Percentiles rank a stretch among this genome's conserved stretches.
phyloP scores from a whole-genome alignment of 1,139 yeast species.

The Magnusiomyces paraingens region DNA sequence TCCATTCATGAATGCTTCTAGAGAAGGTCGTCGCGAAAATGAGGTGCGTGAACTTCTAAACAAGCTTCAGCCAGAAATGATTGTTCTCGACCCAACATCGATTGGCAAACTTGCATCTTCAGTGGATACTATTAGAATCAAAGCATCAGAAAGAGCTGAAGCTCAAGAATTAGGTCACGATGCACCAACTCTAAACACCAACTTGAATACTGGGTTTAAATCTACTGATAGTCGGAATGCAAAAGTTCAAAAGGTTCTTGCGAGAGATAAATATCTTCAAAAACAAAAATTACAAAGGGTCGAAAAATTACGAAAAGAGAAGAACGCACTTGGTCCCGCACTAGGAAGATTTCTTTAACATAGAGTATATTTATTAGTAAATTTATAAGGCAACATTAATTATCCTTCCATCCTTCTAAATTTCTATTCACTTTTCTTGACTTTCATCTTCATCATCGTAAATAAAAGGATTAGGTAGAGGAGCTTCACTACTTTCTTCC shows the following conservation, averaged over 20 bases:
- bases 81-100: constrained; percentile 78
- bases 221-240: background rate
- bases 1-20: constrained; percentile 75
- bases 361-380: constrained; percentile 3
- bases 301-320: constrained; percentile 18
- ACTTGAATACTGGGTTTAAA: background rate
- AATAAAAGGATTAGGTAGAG: constrained; percentile 80
- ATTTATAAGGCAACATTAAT: background rate
- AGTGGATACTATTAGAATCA: constrained; percentile 56
- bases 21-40: constrained; percentile 83
- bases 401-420: background rate
- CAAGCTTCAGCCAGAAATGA: constrained; percentile 89
- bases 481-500: constrained; percentile 59
- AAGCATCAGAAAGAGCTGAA: constrained; percentile 44
- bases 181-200: background rate
- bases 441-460: constrained; percentile 39
- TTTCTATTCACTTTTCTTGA: background rate
- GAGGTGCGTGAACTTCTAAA: constrained; percentile 84
- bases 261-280: background rate
- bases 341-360: constrained; percentile 26
- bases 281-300: background rate
- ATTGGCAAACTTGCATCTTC: constrained; percentile 81
- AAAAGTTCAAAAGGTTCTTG: background rate
- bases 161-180: constrained; percentile 32
- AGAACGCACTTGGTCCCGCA: constrained; percentile 29